Evolutionary conservation across 75 land plant genomes (phyloP), one percentile per base, ranked within the genome.

Genomic region (Selaginella tamariscina): DNA sequence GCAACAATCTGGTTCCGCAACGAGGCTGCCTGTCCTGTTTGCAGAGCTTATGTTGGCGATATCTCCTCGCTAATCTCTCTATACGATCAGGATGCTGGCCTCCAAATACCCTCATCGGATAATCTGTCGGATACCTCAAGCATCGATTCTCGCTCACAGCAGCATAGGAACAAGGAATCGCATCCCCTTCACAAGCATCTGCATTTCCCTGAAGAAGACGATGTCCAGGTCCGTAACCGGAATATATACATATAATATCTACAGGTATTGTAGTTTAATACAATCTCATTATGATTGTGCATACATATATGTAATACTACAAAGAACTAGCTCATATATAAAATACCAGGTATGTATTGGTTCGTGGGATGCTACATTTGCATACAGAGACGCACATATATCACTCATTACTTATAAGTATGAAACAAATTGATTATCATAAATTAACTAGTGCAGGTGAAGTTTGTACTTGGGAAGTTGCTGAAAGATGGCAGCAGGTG

Each of bases 401-500:
- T 49, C 11, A 49, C 11, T 20, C 11, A 20, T 49, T 49, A 11
- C 20, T 49, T 11, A 49, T 11, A 11, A 11, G 54, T 49, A 49
- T 49, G 11, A 20, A 49, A 49, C 18, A 49, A 60, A 9, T 11
- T 11, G 20, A 49, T 11, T 49, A 49, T 20, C 20, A 20, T 11
- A 49, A 20, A 49, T 49, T 11, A 49, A 20, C 18, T 11, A 20
- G 24, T 59, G 30, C 69, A 75, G 78, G 78, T 76, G 60, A 77
- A 72, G 32, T 77, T 65, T 63, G 78, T 77, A 33, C 30, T 77
- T 29, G 78, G 78, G 0, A 77, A 77, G 62, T 77, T 1, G 78
- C 78, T 0, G 78, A 72, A 56, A 62, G 78, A 27, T 77, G 78
- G 78, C 78, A 77, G 30, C 78, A 72, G 49, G 78, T 77, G 56